Evolutionary conservation across 306 rosid genomes (phyloP).

Genomic region (Ormosia emarginata): DNA sequence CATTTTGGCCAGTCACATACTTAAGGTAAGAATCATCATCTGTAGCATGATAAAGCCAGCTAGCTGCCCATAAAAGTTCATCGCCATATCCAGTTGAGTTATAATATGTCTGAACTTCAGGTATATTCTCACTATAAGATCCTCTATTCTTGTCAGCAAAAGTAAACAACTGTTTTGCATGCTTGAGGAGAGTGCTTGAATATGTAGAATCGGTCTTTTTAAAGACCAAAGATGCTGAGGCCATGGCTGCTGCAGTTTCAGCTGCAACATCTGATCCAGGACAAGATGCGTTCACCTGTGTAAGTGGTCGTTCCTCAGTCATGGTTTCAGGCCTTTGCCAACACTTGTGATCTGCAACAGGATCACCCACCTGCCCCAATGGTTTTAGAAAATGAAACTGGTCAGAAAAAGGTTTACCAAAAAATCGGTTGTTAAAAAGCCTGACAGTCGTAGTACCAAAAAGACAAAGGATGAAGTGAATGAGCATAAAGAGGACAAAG

Average conservation of each 20-base stretch:
- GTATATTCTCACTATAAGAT: conserved; percentile 66
- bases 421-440: not conserved
- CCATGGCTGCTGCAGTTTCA: conserved; percentile 97
- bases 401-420: conserved; percentile 6
- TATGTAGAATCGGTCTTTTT: conserved; percentile 53
- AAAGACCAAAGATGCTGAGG: conserved; percentile 95
- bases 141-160: conserved; percentile 68
- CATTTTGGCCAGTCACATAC: conserved; percentile 66
- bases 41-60: conserved; percentile 97
- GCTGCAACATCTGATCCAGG: conserved; percentile 94
- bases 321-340: conserved; percentile 92
- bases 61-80: conserved; percentile 97
- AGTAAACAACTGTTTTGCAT: conserved; percentile 75
- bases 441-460: not conserved
- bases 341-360: conserved; percentile 70
- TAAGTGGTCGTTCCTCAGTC: conserved; percentile 63
- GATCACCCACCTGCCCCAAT: conserved; percentile 79
- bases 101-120: conserved; percentile 63
- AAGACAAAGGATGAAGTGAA: not conserved
- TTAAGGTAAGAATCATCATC: conserved; percentile 60
- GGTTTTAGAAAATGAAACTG: conserved; percentile 8
- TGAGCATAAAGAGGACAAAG: not conserved
- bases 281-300: conserved; percentile 64
- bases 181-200: conserved; percentile 74
- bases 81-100: conserved; percentile 93